phyloP scores from a whole-genome alignment of 1,284 basidiomycete genomes.

The Flammula alnicola region DNA sequence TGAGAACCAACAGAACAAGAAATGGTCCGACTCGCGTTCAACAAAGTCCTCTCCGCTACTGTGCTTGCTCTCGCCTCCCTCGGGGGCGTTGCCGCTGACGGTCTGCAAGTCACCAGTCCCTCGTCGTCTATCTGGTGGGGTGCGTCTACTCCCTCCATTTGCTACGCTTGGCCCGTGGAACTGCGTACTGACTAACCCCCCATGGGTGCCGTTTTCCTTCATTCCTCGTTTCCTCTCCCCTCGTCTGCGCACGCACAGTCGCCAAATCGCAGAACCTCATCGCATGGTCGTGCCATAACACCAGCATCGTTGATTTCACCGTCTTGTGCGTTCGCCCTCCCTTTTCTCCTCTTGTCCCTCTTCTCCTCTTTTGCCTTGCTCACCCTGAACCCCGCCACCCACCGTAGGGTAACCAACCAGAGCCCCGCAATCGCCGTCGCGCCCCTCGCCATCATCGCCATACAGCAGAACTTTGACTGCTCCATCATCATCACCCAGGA shows the following conservation, averaged over 20 bases:
- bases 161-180: background rate
- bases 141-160: constrained; percentile 27
- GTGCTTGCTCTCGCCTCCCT: constrained; percentile 28
- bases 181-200: too few species aligned
- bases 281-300: constrained; percentile 40
- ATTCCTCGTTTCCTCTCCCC: background rate
- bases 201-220: too few species aligned
- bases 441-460: constrained; percentile 46
- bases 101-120: constrained; percentile 34
- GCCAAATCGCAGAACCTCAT: constrained; percentile 41
- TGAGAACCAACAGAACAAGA: constrained; percentile 16
- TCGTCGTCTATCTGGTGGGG: constrained; percentile 41
- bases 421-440: constrained; percentile 31
- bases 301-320: constrained; percentile 32
- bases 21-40: constrained; percentile 23
- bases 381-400: constrained; percentile 1
- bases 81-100: constrained; percentile 27
- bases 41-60: constrained; percentile 19
- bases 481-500: constrained; percentile 57
- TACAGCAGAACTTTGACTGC: constrained; percentile 63
- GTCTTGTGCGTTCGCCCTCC: constrained; percentile 37
- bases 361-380: background rate
- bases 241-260: constrained; percentile 32
- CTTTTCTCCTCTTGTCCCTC: too few species aligned
- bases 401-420: constrained; percentile 29